A percentile compares a stretch with the other conserved stretches of the same genome.
phyloP scores from a whole-genome alignment of 2,329 filamentous ascomycete species.

The Apiospora koreana region DNA sequence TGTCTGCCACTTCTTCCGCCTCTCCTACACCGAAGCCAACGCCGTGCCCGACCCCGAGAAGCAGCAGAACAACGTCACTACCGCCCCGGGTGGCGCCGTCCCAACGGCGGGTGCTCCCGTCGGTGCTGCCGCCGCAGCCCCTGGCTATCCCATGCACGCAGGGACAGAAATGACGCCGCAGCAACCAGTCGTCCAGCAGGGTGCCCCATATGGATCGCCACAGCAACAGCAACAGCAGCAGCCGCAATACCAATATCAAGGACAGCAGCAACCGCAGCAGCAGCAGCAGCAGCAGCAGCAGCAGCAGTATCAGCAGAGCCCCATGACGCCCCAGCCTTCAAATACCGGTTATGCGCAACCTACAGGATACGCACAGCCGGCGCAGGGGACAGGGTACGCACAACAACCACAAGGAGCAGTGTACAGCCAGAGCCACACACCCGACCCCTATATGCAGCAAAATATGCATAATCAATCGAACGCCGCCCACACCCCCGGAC shows the following conservation, averaged over 20 bases:
- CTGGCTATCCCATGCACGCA: not conserved
- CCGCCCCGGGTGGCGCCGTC: not conserved
- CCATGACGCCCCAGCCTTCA: not conserved
- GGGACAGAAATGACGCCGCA: conserved; percentile 13
- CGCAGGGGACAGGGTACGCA: not conserved
- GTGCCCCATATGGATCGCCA: not conserved
- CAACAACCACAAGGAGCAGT: conserved; percentile 2
- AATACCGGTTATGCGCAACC: not conserved
- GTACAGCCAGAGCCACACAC: conserved; percentile 8
- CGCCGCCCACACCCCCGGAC: conserved; percentile 21
- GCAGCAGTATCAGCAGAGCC: too few species aligned
- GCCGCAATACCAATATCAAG: conserved; percentile 16
- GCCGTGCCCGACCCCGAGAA: conserved; percentile 20
- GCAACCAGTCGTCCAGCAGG: conserved; percentile 18
- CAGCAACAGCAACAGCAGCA: conserved; percentile 14
- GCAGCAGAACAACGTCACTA: conserved; percentile 22
- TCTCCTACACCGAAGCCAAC: conserved; percentile 20
- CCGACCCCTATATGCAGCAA: conserved; percentile 18
- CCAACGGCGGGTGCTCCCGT: not conserved
- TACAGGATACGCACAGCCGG: conserved; percentile 18
- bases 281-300: not conserved
- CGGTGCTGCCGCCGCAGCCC: conserved; percentile 1
- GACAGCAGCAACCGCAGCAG: conserved; percentile 18
- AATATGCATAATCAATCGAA: conserved; percentile 20
- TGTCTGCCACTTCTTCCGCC: conserved; percentile 33